Conservation (phyloP, 202 grass and related monocot species). For the Zizania palustris region DNA sequence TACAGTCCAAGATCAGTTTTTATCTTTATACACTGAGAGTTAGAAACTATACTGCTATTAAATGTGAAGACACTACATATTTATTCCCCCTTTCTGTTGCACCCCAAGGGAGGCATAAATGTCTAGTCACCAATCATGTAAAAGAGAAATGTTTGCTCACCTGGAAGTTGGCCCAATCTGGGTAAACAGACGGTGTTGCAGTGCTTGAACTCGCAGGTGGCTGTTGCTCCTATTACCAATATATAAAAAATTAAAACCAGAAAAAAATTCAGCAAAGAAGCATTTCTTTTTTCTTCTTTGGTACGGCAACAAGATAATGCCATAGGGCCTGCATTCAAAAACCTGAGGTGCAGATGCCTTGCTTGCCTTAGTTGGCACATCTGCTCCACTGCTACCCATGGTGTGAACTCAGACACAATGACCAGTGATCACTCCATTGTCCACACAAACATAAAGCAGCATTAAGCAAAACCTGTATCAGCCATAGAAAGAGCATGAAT, state of each 20-base stretch:
- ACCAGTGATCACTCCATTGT: constrained; percentile 50
- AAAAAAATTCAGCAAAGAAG: constrained; percentile 5
- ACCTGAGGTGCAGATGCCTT: constrained; percentile 83
- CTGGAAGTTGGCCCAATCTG: constrained; percentile 93
- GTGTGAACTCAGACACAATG: constrained; percentile 30
- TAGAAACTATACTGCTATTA: constrained; percentile 1
- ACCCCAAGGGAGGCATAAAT: constrained; percentile 18
- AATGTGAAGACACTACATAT: constrained; percentile 10
- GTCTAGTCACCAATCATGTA: constrained; percentile 8
- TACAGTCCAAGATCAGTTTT: background rate
- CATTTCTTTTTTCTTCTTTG: background rate
- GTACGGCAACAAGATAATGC: background rate
- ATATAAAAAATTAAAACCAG: background rate
- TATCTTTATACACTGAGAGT: background rate
- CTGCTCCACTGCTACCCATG: constrained; percentile 81
- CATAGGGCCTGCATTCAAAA: background rate
- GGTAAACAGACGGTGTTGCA: constrained; percentile 60
- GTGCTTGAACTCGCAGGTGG: constrained; percentile 56
- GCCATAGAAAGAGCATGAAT: constrained; percentile 22
- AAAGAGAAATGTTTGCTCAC: constrained; percentile 44
- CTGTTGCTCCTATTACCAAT: constrained; percentile 69
- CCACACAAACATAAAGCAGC: constrained; percentile 26
- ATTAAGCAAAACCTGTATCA: constrained; percentile 45
- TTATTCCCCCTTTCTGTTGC: constrained; percentile 11
- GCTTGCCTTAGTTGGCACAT: constrained; percentile 66